Conservation (phyloP, 2,329 filamentous ascomycete genomes). For the Fusarium euwallaceae region DNA sequence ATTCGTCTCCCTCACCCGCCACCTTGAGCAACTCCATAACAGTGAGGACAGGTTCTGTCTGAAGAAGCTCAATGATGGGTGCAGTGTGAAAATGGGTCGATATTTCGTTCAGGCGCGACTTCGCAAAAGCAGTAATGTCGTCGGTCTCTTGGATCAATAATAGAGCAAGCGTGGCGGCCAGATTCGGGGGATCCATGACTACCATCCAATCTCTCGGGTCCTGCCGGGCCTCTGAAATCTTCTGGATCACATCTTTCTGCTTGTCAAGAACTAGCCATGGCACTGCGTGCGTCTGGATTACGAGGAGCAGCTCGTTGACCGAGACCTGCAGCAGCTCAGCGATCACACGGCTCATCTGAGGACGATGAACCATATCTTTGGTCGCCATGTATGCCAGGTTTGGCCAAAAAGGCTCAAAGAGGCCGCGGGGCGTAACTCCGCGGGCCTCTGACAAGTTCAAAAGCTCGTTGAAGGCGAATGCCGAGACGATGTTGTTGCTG, state of each 20-base stretch:
- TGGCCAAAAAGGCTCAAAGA: slow-evolving; percentile 91
- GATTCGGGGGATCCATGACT: slow-evolving; percentile 68
- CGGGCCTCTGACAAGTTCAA: slow-evolving; percentile 77
- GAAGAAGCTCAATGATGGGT: slow-evolving; percentile 77
- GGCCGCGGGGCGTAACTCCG: slow-evolving; percentile 70
- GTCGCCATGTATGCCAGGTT: slow-evolving; percentile 85
- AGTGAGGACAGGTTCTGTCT: slow-evolving; percentile 79
- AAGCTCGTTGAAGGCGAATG: slow-evolving; percentile 86
- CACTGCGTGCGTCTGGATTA: slow-evolving; percentile 84
- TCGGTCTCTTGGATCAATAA: slow-evolving; percentile 69
- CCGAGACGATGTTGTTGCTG: slow-evolving; percentile 81
- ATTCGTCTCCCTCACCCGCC: slow-evolving; percentile 75
- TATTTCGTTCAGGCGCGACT: slow-evolving; percentile 76
- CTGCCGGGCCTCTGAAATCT: slow-evolving; percentile 83
- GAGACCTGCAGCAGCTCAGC: slow-evolving; percentile 85
- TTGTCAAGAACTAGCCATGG: slow-evolving; percentile 88
- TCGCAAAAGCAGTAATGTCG: slow-evolving; percentile 74
- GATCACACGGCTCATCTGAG: slow-evolving; percentile 84
- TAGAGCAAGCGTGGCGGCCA: slow-evolving; percentile 70
- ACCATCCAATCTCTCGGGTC: slow-evolving; percentile 72
- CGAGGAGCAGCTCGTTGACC: slow-evolving; percentile 78
- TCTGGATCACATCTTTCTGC: slow-evolving; percentile 81
- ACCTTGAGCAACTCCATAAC: slow-evolving; percentile 86
- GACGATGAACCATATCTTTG: slow-evolving; percentile 82
- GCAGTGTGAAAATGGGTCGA: slow-evolving; percentile 77